Conservation (phyloP, 192 early-diverging fungal genomes). For the Allomyces javanicus region DNA sequence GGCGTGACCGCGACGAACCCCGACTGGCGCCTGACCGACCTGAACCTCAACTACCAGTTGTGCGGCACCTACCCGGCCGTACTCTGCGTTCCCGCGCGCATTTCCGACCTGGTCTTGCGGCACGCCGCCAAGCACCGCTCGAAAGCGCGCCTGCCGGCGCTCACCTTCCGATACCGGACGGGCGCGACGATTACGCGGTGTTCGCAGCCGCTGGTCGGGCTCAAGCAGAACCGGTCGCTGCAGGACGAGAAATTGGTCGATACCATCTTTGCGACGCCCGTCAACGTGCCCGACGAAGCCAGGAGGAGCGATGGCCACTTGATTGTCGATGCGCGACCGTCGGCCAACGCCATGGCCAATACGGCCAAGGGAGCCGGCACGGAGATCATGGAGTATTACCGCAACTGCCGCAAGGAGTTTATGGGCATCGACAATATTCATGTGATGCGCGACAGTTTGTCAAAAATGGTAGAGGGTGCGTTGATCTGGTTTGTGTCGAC, state of each 20-base stretch:
- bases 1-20: slow-evolving; percentile 43
- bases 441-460: slow-evolving; percentile 80
- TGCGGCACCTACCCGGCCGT: slow-evolving; percentile 71
- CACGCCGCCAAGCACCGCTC: slow-evolving; percentile 79
- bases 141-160: slow-evolving; percentile 70
- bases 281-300: slow-evolving; percentile 29
- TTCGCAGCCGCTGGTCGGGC: slow-evolving; percentile 86
- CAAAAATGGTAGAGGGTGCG: slow-evolving; percentile 61
- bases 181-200: slow-evolving; percentile 76
- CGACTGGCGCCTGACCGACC: slow-evolving; percentile 56
- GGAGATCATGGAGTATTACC: slow-evolving; percentile 86
- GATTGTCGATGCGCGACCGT: slow-evolving; percentile 89
- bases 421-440: slow-evolving; percentile 97
- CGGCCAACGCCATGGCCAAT: slow-evolving; percentile 83
- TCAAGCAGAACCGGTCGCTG: slow-evolving; percentile 82
- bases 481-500: background rate
- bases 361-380: slow-evolving; percentile 82
- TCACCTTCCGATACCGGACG: slow-evolving; percentile 78
- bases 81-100: slow-evolving; percentile 64
- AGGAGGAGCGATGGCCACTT: slow-evolving; percentile 34
- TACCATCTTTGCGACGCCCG: slow-evolving; percentile 52
- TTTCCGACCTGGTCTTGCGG: slow-evolving; percentile 72
- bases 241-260: slow-evolving; percentile 96
- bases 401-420: slow-evolving; percentile 63
- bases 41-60: slow-evolving; percentile 66